Evolutionary conservation across 768 basidiomycete genomes (phyloP).

Genomic region (Russula ochroleuca): DNA sequence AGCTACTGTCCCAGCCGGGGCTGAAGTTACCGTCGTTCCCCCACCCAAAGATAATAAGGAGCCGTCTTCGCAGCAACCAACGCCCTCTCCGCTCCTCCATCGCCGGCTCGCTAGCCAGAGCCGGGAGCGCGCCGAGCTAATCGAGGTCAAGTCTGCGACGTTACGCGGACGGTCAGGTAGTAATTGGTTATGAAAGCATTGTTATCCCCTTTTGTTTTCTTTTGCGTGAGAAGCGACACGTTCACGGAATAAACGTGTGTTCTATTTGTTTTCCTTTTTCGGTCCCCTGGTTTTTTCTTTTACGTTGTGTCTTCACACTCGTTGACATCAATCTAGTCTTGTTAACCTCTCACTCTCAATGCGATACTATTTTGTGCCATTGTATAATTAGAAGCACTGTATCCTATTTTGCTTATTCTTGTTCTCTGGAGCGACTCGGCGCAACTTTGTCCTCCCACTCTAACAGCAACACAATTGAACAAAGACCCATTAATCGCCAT

Average conservation of each 20-base stretch:
- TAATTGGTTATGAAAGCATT: constrained; percentile 17
- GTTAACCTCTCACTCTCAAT: background rate
- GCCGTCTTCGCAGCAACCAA: background rate
- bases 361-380: background rate
- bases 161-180: constrained; percentile 13
- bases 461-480: background rate
- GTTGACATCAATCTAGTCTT: constrained; percentile 4
- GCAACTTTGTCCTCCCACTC: background rate
- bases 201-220: background rate
- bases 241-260: background rate
- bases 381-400: constrained; percentile 20
- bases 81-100: constrained; percentile 4
- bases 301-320: background rate
- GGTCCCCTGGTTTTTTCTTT: background rate
- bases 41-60: constrained; percentile 4
- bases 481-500: constrained; percentile 17
- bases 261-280: background rate
- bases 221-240: background rate
- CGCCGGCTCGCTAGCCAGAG: constrained; percentile 21
- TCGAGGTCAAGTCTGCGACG: constrained; percentile 17
- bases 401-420: constrained; percentile 11
- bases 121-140: constrained; percentile 18
- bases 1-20: no score
- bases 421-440: background rate
- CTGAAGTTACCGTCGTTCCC: background rate